Evolutionary conservation across 495 filamentous ascomycete species (phyloP), one percentile per base, ranked within the genome.

Genomic region (Xylaria bambusicola): DNA sequence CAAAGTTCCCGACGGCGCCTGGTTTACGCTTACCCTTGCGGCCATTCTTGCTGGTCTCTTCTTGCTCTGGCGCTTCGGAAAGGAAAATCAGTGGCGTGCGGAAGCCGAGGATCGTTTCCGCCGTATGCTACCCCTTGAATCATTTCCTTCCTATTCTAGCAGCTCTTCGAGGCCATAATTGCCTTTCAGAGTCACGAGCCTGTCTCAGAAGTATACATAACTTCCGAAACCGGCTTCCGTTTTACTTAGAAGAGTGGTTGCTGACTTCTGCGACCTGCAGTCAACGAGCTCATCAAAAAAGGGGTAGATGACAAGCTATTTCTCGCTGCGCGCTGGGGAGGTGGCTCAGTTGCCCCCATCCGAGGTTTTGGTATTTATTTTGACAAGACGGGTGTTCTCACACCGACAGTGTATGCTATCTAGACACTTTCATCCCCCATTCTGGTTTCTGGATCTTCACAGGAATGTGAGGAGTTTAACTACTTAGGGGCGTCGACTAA

Each of bases 61-160:
- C 60, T 70, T 90, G 26, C 75, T 90, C 12, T 91, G 88, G 88
- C 82, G 88, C 18, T 90, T 82, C 55, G 88, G 88, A 15, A 91
- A 91, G 68, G 85, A 89, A 57, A 80, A 81, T 50, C 88, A 91
- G 67, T 91, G 88, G 88, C 73, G 65, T 13, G 81, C 87, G 9
- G 88, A 91, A 69, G 78, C 75, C 0, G 74, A 77, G 44, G 86
- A 89, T 58, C 77, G 80, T 0, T 77, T 88, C 56, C 74, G 77
- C 20, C 75, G 76, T 2, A n/a, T n/a, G n/a, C n/a, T n/a, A n/a
- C n/a, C n/a, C n/a, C n/a, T n/a, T n/a, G n/a, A n/a, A n/a, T n/a
- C n/a, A n/a, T n/a, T n/a, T n/a, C n/a, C n/a, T n/a, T n/a, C n/a
- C n/a, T n/a, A n/a, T n/a, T n/a, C n/a, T n/a, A n/a, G n/a, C n/a